These are phyloP conservation scores for Hypsizygus marmoreus DNA, from an alignment of 768 basidiomycete genomes.

Conservation along the genomic window DNA sequence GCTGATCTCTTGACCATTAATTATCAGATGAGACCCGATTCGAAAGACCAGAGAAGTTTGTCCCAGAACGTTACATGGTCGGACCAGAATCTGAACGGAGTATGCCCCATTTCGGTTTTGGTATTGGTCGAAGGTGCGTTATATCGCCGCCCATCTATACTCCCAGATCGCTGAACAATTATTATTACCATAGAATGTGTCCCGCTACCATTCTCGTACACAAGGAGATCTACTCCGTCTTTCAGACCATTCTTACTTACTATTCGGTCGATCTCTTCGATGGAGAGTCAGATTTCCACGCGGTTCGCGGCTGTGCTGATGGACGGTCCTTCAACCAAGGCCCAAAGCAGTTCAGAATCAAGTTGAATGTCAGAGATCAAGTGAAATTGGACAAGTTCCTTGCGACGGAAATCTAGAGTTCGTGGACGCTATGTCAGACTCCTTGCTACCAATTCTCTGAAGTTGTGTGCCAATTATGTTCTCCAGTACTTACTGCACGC, in stretches of 20 bases:
- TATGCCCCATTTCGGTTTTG: conserved; percentile 18
- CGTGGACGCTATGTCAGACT: no score
- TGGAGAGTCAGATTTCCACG: conserved; percentile 17
- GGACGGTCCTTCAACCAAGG: conserved; percentile 15
- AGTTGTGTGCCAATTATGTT: no score
- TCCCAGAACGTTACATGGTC: conserved; percentile 15
- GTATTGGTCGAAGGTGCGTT: conserved; percentile 15
- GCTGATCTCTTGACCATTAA: not conserved
- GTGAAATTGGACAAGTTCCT: conserved; percentile 14
- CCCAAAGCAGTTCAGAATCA: conserved; percentile 14
- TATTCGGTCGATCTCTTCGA: conserved; percentile 14
- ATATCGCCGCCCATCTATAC: no score
- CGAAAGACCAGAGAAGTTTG: conserved; percentile 14
- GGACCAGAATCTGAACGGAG: conserved; percentile 16
- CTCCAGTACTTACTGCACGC: no score
- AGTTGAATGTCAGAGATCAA: conserved; percentile 11
- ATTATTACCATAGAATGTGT: conserved; percentile 7
- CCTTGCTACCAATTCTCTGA: no score
- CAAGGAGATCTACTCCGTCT: conserved; percentile 17
- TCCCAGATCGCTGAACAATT: no score
- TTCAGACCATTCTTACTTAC: conserved; percentile 12
- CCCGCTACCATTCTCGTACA: conserved; percentile 18
- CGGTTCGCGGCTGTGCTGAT: conserved; percentile 14
- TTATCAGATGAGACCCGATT: conserved; percentile 13
- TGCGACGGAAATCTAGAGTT: conserved; percentile 6